phyloP scores from a whole-genome alignment of 140 eudicot genomes.

The Flaveria floridana region DNA sequence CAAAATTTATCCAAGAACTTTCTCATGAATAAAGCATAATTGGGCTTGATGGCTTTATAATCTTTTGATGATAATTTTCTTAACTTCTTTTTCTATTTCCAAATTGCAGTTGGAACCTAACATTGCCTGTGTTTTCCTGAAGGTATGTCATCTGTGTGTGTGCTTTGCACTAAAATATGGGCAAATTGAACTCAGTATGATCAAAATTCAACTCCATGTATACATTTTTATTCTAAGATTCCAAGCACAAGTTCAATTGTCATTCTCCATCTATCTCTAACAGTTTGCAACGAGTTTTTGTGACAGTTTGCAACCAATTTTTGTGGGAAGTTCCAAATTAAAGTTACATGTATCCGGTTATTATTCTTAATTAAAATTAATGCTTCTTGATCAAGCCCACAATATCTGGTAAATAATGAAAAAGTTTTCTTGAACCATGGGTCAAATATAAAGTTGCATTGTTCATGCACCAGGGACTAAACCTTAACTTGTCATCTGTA shows the following conservation, averaged over 20 bases:
- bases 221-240: not conserved
- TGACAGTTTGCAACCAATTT: not conserved
- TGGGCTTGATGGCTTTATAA: not conserved
- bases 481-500: conserved; percentile 7
- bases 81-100: conserved; percentile 28
- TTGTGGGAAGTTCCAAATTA: not conserved
- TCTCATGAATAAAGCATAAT: not conserved
- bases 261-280: conserved; percentile 11
- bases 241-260: conserved; percentile 11
- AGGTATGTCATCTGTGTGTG: conserved; percentile 47
- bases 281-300: not conserved
- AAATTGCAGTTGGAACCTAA: conserved; percentile 86
- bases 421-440: not conserved
- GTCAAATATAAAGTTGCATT: not conserved
- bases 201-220: not conserved
- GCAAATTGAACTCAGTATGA: not conserved
- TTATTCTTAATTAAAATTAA: not conserved
- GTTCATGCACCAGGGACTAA: not conserved
- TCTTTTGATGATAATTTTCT: conserved; percentile 23
- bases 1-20: conserved; percentile 9
- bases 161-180: not conserved
- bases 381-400: conserved; percentile 1
- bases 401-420: not conserved
- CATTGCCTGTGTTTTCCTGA: conserved; percentile 77
- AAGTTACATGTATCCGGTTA: not conserved